Evolutionary conservation across 805 yeast genomes (phyloP).

Genomic region (Wickerhamiella shivajii): DNA sequence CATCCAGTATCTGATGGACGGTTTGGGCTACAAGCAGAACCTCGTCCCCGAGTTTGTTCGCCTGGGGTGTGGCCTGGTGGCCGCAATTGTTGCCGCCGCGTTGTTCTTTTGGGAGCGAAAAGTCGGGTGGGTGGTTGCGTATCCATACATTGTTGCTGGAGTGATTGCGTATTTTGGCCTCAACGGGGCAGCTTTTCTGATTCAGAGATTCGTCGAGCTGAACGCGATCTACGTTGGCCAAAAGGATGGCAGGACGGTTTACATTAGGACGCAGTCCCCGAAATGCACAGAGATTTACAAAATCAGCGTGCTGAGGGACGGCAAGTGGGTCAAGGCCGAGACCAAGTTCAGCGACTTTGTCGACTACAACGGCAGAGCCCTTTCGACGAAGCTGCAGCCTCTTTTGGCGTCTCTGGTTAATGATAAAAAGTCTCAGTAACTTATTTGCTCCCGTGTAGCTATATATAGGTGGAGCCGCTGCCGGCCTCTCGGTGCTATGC

Average conservation of each 20-base stretch:
- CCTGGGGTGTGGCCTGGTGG: slow-evolving; percentile 2
- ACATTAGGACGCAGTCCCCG: slow-evolving; percentile 1
- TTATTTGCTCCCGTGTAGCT: no score
- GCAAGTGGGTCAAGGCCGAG: not conserved
- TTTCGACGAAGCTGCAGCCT: slow-evolving; percentile 1
- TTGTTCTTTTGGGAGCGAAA: slow-evolving; percentile 5
- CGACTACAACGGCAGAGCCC: slow-evolving; percentile 6
- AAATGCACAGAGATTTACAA: not conserved
- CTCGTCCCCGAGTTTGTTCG: slow-evolving; percentile 12
- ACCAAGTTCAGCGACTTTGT: slow-evolving; percentile 6
- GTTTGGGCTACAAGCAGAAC: slow-evolving; percentile 15
- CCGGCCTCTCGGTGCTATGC: no score
- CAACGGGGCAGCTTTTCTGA: slow-evolving; percentile 3
- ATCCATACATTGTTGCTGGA: slow-evolving; percentile 4
- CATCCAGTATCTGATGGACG: slow-evolving; percentile 12
- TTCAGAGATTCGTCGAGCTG: slow-evolving; percentile 5
- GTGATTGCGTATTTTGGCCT: slow-evolving; percentile 5
- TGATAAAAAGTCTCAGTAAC: no score
- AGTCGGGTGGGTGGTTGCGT: slow-evolving; percentile 5
- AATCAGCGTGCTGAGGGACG: slow-evolving; percentile 1
- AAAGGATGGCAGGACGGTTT: slow-evolving; percentile 4
- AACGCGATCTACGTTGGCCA: slow-evolving; percentile 6
- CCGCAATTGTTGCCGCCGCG: slow-evolving; percentile 6
- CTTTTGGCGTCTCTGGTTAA: slow-evolving; percentile 1
- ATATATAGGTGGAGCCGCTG: no score